Conservation (phyloP, 2,329 filamentous ascomycete species). For the Phyllosticta capitalensis region DNA sequence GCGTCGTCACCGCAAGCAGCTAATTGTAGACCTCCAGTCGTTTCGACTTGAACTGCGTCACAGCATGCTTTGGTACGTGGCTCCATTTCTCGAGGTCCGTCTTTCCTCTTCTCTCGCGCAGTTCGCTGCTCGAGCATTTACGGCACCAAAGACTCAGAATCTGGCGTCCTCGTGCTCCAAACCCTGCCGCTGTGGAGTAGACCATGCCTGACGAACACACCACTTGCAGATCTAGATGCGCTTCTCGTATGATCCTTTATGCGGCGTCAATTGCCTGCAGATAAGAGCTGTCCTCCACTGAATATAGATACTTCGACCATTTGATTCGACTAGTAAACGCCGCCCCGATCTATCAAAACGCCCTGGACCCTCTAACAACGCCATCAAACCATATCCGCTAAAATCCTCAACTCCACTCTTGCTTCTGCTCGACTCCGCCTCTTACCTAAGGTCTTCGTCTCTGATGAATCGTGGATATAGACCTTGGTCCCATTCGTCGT, state of each 20-base stretch:
- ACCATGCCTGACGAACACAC: not conserved
- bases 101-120: not conserved
- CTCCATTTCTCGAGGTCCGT: not conserved
- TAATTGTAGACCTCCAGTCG: not conserved
- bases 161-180: not conserved
- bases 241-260: not conserved
- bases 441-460: conserved; percentile 4
- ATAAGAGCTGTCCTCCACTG: not conserved
- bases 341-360: not conserved
- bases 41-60: not conserved
- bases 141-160: not conserved
- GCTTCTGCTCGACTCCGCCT: not conserved
- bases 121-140: not conserved
- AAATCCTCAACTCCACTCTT: not conserved
- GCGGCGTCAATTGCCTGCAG: not conserved
- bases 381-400: not conserved
- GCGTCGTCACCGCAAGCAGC: not conserved
- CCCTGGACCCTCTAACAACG: not conserved
- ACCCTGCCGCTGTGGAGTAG: not conserved
- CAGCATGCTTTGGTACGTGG: not conserved
- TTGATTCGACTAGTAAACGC: not conserved
- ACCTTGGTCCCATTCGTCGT: not conserved
- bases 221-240: not conserved
- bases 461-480: conserved; percentile 1
- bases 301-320: not conserved